A percentile compares a stretch with the other conserved stretches of the same genome.
Evolutionary conservation across 164 flowering plant species (phyloP).

Genomic region (Litsea cubeba): DNA sequence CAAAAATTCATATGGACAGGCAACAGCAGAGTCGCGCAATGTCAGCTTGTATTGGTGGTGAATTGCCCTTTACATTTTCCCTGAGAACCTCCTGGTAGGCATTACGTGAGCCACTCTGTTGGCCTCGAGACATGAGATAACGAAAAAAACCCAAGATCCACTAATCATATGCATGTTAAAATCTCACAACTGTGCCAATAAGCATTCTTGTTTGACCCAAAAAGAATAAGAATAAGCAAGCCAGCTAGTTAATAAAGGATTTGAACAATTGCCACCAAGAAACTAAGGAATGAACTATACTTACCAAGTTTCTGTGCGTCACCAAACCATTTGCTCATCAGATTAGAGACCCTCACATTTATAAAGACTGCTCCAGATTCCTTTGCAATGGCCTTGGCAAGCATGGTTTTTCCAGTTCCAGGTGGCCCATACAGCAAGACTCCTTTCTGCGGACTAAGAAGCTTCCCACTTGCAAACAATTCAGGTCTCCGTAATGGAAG

Average conservation of each 20-base stretch:
- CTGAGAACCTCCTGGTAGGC: too few relatives aligned
- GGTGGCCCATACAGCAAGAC: slow-evolving; percentile 46
- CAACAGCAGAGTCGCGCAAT: too few relatives aligned
- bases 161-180: too few relatives aligned
- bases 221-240: too few relatives aligned
- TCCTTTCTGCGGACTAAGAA: slow-evolving; percentile 83
- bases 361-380: slow-evolving; percentile 92
- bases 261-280: background rate
- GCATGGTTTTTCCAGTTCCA: slow-evolving; percentile 25
- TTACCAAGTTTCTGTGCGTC: slow-evolving; percentile 92
- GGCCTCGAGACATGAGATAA: too few relatives aligned
- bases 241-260: background rate
- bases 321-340: slow-evolving; percentile 98
- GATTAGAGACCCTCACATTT: slow-evolving; percentile 73
- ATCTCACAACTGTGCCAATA: too few relatives aligned
- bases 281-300: slow-evolving; percentile 5
- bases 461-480: slow-evolving; percentile 62
- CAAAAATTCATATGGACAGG: too few relatives aligned
- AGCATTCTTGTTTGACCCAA: too few relatives aligned
- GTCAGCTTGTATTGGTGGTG: too few relatives aligned
- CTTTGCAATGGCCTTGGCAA: slow-evolving; percentile 84
- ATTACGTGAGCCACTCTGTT: too few relatives aligned
- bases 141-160: too few relatives aligned
- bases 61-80: too few relatives aligned
- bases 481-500: slow-evolving; percentile 77